Evolutionary conservation across 805 yeast species (phyloP).

Genomic region (Candida railenensis): DNA sequence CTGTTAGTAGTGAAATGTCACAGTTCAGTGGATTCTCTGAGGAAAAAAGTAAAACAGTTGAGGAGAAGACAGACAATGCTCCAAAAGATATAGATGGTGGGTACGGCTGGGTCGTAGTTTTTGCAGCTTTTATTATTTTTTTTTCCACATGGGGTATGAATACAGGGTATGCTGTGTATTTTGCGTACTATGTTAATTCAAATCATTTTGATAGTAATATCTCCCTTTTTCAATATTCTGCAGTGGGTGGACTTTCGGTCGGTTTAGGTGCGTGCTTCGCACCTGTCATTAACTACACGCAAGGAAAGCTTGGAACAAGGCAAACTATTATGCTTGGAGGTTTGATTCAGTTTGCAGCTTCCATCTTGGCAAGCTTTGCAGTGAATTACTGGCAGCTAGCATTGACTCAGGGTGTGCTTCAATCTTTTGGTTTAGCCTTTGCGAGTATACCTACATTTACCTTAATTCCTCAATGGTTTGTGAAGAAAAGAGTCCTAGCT

Average conservation of each 20-base stretch:
- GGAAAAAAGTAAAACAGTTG: neutral
- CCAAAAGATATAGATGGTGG: slow-evolving; percentile 50
- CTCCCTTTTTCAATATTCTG: slow-evolving; percentile 56
- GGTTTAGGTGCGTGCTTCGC: slow-evolving; percentile 53
- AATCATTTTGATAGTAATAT: slow-evolving; percentile 51
- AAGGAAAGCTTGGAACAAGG: slow-evolving; percentile 45
- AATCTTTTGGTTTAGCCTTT: slow-evolving; percentile 57
- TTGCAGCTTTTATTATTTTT: slow-evolving; percentile 51
- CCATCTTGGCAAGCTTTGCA: slow-evolving; percentile 59
- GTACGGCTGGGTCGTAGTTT: slow-evolving; percentile 64
- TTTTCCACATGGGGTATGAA: slow-evolving; percentile 76
- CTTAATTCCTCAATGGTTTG: slow-evolving; percentile 69
- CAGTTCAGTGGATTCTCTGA: neutral
- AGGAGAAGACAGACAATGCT: neutral
- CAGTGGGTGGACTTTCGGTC: slow-evolving; percentile 67
- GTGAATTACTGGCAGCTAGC: slow-evolving; percentile 63
- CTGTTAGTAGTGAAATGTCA: neutral
- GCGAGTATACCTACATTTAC: slow-evolving; percentile 59
- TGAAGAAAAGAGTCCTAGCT: slow-evolving; percentile 59
- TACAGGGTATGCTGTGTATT: slow-evolving; percentile 62
- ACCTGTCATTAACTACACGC: slow-evolving; percentile 47
- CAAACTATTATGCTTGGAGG: slow-evolving; percentile 47
- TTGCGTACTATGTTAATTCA: slow-evolving; percentile 54
- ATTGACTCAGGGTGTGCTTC: slow-evolving; percentile 65
- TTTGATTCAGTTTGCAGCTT: slow-evolving; percentile 50